phyloP scores from a whole-genome alignment of 805 yeast species.

The Saturnispora silvae region DNA sequence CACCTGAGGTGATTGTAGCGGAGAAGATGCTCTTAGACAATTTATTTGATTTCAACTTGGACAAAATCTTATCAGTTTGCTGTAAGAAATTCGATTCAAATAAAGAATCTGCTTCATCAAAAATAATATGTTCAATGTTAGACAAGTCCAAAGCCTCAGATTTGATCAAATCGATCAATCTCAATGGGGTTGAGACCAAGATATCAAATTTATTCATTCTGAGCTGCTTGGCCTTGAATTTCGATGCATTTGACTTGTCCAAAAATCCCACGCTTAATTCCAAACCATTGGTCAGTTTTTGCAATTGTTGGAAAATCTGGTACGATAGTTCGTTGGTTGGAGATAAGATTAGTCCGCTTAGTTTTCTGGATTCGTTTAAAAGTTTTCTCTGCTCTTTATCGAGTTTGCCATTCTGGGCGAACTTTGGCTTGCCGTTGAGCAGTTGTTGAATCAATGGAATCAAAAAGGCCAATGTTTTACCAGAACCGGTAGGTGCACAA shows the following conservation, averaged over 20 bases:
- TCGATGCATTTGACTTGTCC: constrained; percentile 60
- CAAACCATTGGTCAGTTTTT: constrained; percentile 44
- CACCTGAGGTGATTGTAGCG: constrained; percentile 90
- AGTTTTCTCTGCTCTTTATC: constrained; percentile 12
- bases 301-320: constrained; percentile 68
- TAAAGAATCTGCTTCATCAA: constrained; percentile 94
- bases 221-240: constrained; percentile 37
- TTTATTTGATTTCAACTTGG: constrained; percentile 40
- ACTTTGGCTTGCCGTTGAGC: constrained; percentile 12
- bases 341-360: constrained; percentile 71
- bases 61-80: constrained; percentile 80
- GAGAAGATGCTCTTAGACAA: constrained; percentile 75
- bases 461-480: constrained; percentile 86
- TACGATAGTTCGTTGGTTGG: constrained; percentile 93
- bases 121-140: constrained; percentile 61
- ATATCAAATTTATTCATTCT: constrained; percentile 62
- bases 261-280: constrained; percentile 52
- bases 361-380: constrained; percentile 32
- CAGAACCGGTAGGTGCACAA: constrained; percentile 98
- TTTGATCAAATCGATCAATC: constrained; percentile 71
- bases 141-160: constrained; percentile 49
- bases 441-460: constrained; percentile 63
- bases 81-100: constrained; percentile 80
- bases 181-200: constrained; percentile 76
- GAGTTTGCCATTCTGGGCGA: constrained; percentile 38